Percentiles rank a stretch among this genome's conserved stretches.
Conservation (phyloP, 2,329 filamentous ascomycete species). For the Cladophialophora bantiana region DNA sequence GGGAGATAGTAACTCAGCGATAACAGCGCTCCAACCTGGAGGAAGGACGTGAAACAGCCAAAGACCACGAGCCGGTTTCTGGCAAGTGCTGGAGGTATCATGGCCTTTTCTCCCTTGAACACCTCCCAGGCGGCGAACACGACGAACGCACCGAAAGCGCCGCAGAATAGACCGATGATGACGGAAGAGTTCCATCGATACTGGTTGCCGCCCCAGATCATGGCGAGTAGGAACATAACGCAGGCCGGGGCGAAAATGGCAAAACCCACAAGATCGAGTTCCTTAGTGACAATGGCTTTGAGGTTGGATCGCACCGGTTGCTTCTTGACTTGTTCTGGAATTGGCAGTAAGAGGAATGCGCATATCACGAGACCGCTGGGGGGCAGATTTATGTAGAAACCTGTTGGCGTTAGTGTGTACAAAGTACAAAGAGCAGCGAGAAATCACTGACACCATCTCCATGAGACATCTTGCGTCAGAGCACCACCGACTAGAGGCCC, state of each 20-base stretch:
- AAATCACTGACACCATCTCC: conserved; percentile 42
- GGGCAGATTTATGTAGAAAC: conserved; percentile 56
- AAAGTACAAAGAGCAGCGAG: neutral
- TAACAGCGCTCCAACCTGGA: conserved; percentile 36
- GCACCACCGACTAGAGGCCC: conserved; percentile 55
- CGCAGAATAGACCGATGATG: conserved; percentile 50
- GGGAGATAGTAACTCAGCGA: conserved; percentile 42
- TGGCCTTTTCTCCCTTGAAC: conserved; percentile 37
- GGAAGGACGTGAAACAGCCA: conserved; percentile 33
- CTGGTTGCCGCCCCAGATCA: conserved; percentile 34
- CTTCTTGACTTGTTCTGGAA: conserved; percentile 32
- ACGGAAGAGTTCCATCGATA: conserved; percentile 46
- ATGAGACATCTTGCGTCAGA: conserved; percentile 47
- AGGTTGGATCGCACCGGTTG: conserved; percentile 20
- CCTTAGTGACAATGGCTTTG: conserved; percentile 33
- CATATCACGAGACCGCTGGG: conserved; percentile 49
- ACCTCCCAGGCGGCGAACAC: conserved; percentile 45
- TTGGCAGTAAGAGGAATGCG: conserved; percentile 40
- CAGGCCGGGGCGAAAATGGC: conserved; percentile 60
- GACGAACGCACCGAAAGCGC: conserved; percentile 41
- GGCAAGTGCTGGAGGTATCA: conserved; percentile 40
- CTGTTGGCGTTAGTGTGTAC: conserved; percentile 8
- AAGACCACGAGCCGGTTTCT: conserved; percentile 35
- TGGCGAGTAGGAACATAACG: conserved; percentile 39
- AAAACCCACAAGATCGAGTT: conserved; percentile 65